Conservation (phyloP, 228 moss, liverwort and hornwort species). For the Sphagnum magellanicum region DNA sequence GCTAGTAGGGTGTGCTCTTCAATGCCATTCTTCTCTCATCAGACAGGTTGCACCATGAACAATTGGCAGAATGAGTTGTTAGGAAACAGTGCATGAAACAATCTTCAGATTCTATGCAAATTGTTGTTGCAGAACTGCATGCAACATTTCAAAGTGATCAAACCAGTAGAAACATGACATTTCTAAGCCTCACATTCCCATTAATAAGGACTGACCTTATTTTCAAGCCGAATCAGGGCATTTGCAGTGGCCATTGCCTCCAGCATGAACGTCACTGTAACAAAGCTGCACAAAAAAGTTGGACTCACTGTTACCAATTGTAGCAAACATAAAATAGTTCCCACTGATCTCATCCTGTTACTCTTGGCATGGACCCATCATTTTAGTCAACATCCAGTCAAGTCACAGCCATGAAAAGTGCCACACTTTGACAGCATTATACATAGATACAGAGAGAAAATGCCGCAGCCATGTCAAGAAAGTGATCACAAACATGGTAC, state of each 20-base stretch:
- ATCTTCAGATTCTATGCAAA: no score
- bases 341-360: background rate
- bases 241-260: conserved; percentile 97
- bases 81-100: background rate
- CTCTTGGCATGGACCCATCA: no score
- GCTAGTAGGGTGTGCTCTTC: conserved; percentile 32
- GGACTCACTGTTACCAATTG: background rate
- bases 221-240: conserved; percentile 65
- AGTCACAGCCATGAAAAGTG: no score
- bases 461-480: background rate
- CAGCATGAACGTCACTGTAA: conserved; percentile 85
- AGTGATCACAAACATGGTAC: background rate
- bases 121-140: no score
- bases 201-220: conserved; percentile 34
- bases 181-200: background rate
- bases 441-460: no score
- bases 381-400: no score
- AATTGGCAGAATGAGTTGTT: background rate
- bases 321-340: background rate
- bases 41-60: background rate
- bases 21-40: conserved; percentile 23
- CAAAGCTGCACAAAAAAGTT: conserved; percentile 54
- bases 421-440: no score
- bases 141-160: background rate
- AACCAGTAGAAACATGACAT: background rate